Percentiles rank a stretch among this genome's conserved stretches.
These are phyloP conservation scores for Epicoccum sorghinum DNA, from an alignment of 2,329 filamentous ascomycete genomes.

Conservation along the genomic window DNA sequence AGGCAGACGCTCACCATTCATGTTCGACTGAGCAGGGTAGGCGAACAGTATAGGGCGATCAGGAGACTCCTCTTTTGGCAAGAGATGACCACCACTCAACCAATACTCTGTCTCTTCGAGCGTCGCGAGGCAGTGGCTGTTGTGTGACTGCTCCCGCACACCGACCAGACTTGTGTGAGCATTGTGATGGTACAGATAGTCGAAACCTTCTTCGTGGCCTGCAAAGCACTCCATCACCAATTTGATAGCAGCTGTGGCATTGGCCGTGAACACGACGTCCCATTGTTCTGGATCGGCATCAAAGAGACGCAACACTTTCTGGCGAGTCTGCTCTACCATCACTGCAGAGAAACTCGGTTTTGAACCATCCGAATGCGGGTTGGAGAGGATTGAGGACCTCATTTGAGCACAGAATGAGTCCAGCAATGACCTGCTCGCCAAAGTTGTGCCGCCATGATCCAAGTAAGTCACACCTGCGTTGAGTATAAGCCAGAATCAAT, in stretches of 20 bases:
- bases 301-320: slow-evolving; percentile 69
- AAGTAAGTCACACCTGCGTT: slow-evolving; percentile 55
- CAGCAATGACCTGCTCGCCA: slow-evolving; percentile 60
- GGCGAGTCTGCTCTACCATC: slow-evolving; percentile 59
- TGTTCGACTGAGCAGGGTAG: slow-evolving; percentile 89
- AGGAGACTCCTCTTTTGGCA: slow-evolving; percentile 17
- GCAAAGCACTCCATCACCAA: slow-evolving; percentile 79
- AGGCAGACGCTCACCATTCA: slow-evolving; percentile 80
- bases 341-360: slow-evolving; percentile 63
- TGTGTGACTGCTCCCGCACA: slow-evolving; percentile 69
- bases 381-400: slow-evolving; percentile 66
- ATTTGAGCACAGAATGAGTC: slow-evolving; percentile 63
- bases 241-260: slow-evolving; percentile 89
- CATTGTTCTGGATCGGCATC: slow-evolving; percentile 79
- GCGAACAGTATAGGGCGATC: slow-evolving; percentile 62
- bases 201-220: slow-evolving; percentile 68
- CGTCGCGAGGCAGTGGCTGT: slow-evolving; percentile 68
- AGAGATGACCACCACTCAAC: slow-evolving; percentile 50
- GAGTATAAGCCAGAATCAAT: background rate
- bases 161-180: slow-evolving; percentile 88
- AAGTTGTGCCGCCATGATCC: slow-evolving; percentile 60
- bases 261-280: slow-evolving; percentile 90
- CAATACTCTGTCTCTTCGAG: slow-evolving; percentile 70
- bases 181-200: slow-evolving; percentile 81
- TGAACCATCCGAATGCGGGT: slow-evolving; percentile 69